Conservation (phyloP, 1,139 yeast genomes). For the Diutina pseudorugosa region DNA sequence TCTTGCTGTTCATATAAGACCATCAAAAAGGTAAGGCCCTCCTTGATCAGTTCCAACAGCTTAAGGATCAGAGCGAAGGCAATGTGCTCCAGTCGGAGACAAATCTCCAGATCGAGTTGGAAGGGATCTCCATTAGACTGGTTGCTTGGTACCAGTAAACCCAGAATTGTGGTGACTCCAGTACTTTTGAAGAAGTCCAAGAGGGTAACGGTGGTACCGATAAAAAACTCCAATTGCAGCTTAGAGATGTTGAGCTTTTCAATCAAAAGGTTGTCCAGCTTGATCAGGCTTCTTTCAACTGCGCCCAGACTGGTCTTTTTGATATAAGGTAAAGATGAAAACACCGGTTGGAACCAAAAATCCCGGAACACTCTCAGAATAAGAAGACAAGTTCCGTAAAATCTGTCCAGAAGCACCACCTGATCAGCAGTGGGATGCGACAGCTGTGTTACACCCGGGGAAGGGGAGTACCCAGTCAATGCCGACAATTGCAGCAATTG, state of each 20-base stretch:
- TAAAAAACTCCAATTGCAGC: slow-evolving; percentile 9
- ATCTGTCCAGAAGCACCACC: slow-evolving; percentile 57
- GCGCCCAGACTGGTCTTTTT: slow-evolving; percentile 24
- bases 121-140: slow-evolving; percentile 29
- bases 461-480: not conserved
- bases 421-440: slow-evolving; percentile 1
- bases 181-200: slow-evolving; percentile 9
- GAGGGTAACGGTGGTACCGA: slow-evolving; percentile 10
- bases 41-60: slow-evolving; percentile 69
- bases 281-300: slow-evolving; percentile 30
- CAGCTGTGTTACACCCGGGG: not conserved
- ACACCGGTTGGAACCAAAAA: slow-evolving; percentile 66
- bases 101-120: slow-evolving; percentile 46
- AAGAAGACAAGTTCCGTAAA: slow-evolving; percentile 80
- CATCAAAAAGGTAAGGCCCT: slow-evolving; percentile 78
- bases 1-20: slow-evolving; percentile 62
- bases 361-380: slow-evolving; percentile 68
- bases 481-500: not conserved
- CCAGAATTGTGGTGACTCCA: slow-evolving; percentile 40
- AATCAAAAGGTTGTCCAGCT: slow-evolving; percentile 29
- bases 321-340: slow-evolving; percentile 34
- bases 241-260: slow-evolving; percentile 8
- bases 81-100: slow-evolving; percentile 84
- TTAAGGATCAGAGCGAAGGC: slow-evolving; percentile 73
- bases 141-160: slow-evolving; percentile 40